These are phyloP conservation scores for Cyanodermella asteris DNA, from an alignment of 2,329 filamentous ascomycete species.

Conservation along the genomic window DNA sequence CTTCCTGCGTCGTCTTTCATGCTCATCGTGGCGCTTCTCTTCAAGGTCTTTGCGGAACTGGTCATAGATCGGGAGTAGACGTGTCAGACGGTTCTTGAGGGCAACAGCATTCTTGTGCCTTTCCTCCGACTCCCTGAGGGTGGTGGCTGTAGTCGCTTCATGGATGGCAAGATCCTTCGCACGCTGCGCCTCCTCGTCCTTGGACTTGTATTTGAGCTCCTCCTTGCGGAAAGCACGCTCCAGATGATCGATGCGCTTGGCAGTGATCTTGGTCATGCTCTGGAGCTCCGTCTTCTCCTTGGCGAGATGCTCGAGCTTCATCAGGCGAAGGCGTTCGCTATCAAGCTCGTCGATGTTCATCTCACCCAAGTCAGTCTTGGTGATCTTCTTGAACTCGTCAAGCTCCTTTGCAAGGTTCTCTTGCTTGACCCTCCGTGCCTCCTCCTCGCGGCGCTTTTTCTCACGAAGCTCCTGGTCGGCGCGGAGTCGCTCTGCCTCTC, in stretches of 20 bases:
- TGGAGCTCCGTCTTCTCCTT: conserved; percentile 94
- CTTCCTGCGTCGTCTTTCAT: conserved; percentile 78
- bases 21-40: conserved; percentile 78
- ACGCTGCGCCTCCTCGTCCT: conserved; percentile 69
- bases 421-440: conserved; percentile 74
- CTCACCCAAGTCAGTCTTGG: conserved; percentile 53
- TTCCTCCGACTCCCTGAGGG: conserved; percentile 54
- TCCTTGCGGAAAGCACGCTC: conserved; percentile 94
- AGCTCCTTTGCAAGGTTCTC: conserved; percentile 87
- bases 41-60: conserved; percentile 62
- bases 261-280: conserved; percentile 73
- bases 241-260: conserved; percentile 89
- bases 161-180: conserved; percentile 59
- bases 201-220: conserved; percentile 73
- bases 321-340: conserved; percentile 69
- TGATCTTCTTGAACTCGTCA: conserved; percentile 74
- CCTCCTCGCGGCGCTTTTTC: conserved; percentile 61
- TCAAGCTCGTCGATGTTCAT: conserved; percentile 66
- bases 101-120: conserved; percentile 87
- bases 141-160: conserved; percentile 54
- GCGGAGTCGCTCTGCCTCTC: conserved; percentile 70
- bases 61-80: conserved; percentile 70
- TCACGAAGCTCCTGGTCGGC: conserved; percentile 86
- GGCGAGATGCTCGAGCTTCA: conserved; percentile 90
- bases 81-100: conserved; percentile 75